Conservation (phyloP, 129 eudicot genomes). For the Pseudognaphalium luteoalbum region DNA sequence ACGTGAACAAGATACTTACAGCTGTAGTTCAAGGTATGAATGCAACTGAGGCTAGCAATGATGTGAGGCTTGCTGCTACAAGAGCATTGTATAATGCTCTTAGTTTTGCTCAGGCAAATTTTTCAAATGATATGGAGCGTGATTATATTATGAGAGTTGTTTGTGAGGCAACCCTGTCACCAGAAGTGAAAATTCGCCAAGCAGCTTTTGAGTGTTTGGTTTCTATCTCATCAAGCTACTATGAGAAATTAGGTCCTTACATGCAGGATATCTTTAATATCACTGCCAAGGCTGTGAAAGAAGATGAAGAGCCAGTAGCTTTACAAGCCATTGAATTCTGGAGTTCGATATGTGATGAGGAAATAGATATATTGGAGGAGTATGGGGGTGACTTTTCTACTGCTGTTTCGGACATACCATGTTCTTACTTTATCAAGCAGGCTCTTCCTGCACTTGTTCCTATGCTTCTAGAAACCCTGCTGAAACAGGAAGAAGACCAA, state of each 20-base stretch:
- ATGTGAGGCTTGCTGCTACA: slow-evolving; percentile 88
- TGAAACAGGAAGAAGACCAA: slow-evolving; percentile 97
- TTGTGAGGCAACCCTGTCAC: slow-evolving; percentile 82
- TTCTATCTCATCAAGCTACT: slow-evolving; percentile 79
- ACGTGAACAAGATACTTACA: slow-evolving; percentile 86
- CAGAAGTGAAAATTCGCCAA: slow-evolving; percentile 86
- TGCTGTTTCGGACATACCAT: slow-evolving; percentile 85
- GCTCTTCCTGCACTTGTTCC: slow-evolving; percentile 98
- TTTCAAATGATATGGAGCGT: slow-evolving; percentile 86
- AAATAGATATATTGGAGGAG: slow-evolving; percentile 91
- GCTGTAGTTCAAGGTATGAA: slow-evolving; percentile 96
- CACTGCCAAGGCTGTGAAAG: slow-evolving; percentile 84
- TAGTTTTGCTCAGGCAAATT: slow-evolving; percentile 86
- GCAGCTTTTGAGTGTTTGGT: slow-evolving; percentile 92
- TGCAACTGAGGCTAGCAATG: slow-evolving; percentile 61
- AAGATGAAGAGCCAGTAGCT: slow-evolving; percentile 90
- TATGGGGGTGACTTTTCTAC: slow-evolving; percentile 70
- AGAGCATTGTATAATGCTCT: slow-evolving; percentile 81
- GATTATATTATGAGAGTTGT: slow-evolving; percentile 97
- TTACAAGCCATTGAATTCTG: slow-evolving; percentile 92
- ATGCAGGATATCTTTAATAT: slow-evolving; percentile 87
- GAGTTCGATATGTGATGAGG: slow-evolving; percentile 97
- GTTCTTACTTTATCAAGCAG: slow-evolving; percentile 84
- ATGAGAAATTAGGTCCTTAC: slow-evolving; percentile 80
- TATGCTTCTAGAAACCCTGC: slow-evolving; percentile 77